Evolutionary conservation across 192 early-diverging fungal species (phyloP), one percentile per base, ranked within the genome.

Genomic region (Umbelopsis isabellina): DNA sequence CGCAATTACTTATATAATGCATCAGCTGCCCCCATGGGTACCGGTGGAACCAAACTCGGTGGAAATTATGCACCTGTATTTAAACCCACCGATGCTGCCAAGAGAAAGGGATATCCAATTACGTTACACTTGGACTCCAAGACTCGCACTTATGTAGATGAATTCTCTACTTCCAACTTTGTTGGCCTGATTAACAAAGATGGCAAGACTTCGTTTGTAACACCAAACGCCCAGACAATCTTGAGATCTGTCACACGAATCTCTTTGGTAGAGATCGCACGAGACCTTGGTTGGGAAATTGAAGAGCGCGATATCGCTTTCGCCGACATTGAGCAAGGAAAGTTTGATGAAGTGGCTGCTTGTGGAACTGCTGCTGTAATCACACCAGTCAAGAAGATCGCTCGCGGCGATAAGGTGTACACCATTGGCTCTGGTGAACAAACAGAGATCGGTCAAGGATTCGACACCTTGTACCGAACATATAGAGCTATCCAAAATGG

Each of bases 91-190:
- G 72, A 79, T 23, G 80, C 74, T 1, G 89, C 89, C 44, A 90
- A 89, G 68, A 78, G 85, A 49, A 73, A 83, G 35, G 92, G 91
- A 27, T 92, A 87, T 72, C 76, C 85, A 37, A 85, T 93, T 75
- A 88, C 86, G 8, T 82, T 93, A 20, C 91, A 91, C 75, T 81
- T 93, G 67, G 92, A 93, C 66, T 75, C 88, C 46, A 80, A 82
- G 53, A 89, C 88, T 8, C 72, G 82, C 70, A 77, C 82, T 9
- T 83, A 87, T 67, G 79, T 93, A 44, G 92, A 93, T 51, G 92
- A 93, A 67, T 93, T 93, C 78, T 86, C 86, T 6, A 91, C 92
- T 9, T 89, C 87, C 69, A 93, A 93, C 80, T 93, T 93, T 82
- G 85, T 89, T 18, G 92, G 86, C 11, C 64, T 91, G 9, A 88